Evolutionary conservation across 2,329 filamentous ascomycete species (phyloP).

Genomic region (Claviceps arundinis): DNA sequence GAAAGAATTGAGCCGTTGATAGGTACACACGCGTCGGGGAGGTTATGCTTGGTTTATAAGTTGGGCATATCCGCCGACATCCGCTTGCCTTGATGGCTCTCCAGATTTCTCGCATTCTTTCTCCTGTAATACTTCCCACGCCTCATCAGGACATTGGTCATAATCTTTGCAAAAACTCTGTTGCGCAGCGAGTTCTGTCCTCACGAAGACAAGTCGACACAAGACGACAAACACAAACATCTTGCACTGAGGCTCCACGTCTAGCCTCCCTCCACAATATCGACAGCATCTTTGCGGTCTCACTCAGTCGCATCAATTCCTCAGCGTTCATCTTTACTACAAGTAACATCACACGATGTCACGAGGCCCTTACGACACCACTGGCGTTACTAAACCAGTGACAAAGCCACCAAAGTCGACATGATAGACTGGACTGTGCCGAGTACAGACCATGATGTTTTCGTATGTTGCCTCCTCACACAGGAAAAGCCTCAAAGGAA

Average conservation of each 20-base stretch:
- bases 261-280: not conserved
- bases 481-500: not conserved
- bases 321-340: not conserved
- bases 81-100: not conserved
- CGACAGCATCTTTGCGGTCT: too few relatives aligned
- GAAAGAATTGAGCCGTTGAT: slow-evolving; percentile 1
- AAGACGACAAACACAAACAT: not conserved
- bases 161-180: not conserved
- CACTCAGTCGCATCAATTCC: not conserved
- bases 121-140: not conserved
- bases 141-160: not conserved
- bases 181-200: not conserved
- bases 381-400: slow-evolving; percentile 22
- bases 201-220: not conserved
- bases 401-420: slow-evolving; percentile 22
- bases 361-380: slow-evolving; percentile 25
- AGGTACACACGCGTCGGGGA: slow-evolving; percentile 2
- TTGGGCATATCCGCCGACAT: slow-evolving; percentile 8
- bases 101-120: not conserved
- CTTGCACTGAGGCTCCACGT: not conserved
- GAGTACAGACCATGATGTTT: not conserved
- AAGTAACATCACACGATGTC: slow-evolving; percentile 14
- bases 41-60: slow-evolving; percentile 8
- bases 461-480: not conserved
- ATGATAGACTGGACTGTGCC: not conserved